These are phyloP conservation scores for Boechera stricta DNA, from an alignment of 345 rosid genomes.

Conservation along the genomic window DNA sequence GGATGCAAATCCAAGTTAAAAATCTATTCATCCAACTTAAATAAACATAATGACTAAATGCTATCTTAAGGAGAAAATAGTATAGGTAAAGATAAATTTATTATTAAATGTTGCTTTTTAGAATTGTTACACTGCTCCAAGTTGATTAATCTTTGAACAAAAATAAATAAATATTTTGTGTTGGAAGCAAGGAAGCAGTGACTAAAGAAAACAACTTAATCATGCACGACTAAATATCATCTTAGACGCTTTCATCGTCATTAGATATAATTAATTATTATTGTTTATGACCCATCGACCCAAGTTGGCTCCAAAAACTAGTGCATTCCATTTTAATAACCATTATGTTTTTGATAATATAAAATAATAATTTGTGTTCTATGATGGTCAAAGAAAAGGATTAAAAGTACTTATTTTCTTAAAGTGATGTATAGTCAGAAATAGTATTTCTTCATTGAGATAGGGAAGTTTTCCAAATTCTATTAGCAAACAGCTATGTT, in stretches of 20 bases:
- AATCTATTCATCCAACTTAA: neutral
- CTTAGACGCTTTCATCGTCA: conserved; percentile 31
- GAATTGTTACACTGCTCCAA: conserved; percentile 8
- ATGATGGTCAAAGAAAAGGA: conserved; percentile 26
- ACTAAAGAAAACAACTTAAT: conserved; percentile 26
- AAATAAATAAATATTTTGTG: conserved; percentile 8
- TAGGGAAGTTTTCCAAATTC: conserved; percentile 35
- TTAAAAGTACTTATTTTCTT: conserved; percentile 6
- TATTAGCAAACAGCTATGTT: conserved; percentile 24
- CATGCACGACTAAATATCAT: conserved; percentile 26
- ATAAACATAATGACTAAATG: neutral
- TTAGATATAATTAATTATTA: conserved; percentile 21
- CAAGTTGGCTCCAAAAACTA: conserved; percentile 28
- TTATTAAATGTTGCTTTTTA: conserved; percentile 15
- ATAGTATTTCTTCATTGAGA: conserved; percentile 29
- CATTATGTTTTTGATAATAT: conserved; percentile 25
- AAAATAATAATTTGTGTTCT: conserved; percentile 6
- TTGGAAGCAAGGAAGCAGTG: conserved; percentile 47
- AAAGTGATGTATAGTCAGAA: conserved; percentile 36
- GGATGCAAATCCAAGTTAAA: conserved; percentile 29
- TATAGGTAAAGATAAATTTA: neutral
- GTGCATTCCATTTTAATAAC: conserved; percentile 23
- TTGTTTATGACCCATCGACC: conserved; percentile 20
- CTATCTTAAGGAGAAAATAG: neutral
- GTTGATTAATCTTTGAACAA: conserved; percentile 19